Base-by-base conservation (phyloP, 2,329 filamentous ascomycete genomes). In the Fusarium buxicola region DNA sequence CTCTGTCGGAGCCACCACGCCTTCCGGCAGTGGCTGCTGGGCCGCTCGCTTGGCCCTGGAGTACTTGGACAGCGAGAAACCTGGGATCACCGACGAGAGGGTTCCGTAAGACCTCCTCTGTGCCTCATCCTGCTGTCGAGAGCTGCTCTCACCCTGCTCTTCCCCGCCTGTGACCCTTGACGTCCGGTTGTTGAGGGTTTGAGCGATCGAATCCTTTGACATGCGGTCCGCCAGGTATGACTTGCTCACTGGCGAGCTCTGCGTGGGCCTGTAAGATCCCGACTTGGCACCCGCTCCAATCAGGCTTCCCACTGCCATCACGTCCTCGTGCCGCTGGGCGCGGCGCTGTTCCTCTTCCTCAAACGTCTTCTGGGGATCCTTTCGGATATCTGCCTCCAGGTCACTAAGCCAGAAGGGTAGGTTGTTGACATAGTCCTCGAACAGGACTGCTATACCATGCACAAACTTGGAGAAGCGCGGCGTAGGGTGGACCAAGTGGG, bases 401-500 rank as follows among this genome's bases (percentile, higher is more conserved):
- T 96, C 91, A 70, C 90, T 90, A 30, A 98, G 85, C 95, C 95
- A 99, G 80, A 98, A 97, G 12, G 95, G 95, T 72, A 98, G 88
- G 62, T 88, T 94, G 78, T 98, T 98, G 75, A 99, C 94, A 72
- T 97, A 88, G 76, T 99, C 92, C 71, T 98, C 95, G 68, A 98
- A 98, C 3, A 99, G 83, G 34, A 90, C 89, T 8, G 94, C 94
- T 5, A 96, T 89, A 60, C 95, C 95, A 71, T 99, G 94, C 3
- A 96, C 91, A 69, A 98, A 99, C 76, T 99, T 99, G 70, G 93
- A 97, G 79, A 99, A 99, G 46, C 91, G 88, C 2, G 94, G 92
- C 0, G 91, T 89, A 40, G 93, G 88, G 74, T 97, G 93, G 63
- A 99, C 91, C 5, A 99, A 85, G 76, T 99, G 94, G 6, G 93